phyloP scores from a whole-genome alignment of 257 asterid genomes.

The Solanum okadae region DNA sequence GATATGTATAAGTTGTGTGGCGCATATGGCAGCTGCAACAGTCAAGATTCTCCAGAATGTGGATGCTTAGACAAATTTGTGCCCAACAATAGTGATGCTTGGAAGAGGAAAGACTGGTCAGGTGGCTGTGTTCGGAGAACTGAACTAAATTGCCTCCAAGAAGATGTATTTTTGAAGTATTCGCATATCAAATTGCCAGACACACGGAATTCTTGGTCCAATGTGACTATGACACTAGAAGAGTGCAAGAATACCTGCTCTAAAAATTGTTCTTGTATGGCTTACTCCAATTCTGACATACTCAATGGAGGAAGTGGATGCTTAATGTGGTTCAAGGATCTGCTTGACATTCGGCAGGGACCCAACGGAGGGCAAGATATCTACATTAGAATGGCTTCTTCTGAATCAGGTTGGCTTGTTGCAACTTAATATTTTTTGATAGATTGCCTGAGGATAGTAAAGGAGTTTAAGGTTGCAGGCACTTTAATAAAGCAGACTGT shows the following conservation, averaged over 20 bases:
- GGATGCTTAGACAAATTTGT: constrained; percentile 26
- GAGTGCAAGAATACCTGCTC: constrained; percentile 18
- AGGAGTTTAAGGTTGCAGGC: not conserved
- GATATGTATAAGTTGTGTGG: constrained; percentile 39
- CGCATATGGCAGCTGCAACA: constrained; percentile 21
- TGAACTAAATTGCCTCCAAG: constrained; percentile 11
- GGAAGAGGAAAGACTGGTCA: constrained; percentile 15
- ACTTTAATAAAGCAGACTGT: not conserved
- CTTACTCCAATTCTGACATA: constrained; percentile 16
- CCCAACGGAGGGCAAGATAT: constrained; percentile 11
- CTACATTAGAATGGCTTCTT: constrained; percentile 15
- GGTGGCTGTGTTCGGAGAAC: constrained; percentile 16
- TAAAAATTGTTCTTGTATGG: constrained; percentile 27
- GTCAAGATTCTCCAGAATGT: constrained; percentile 13
- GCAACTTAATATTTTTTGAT: not conserved
- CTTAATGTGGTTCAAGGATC: constrained; percentile 23
- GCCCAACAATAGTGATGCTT: constrained; percentile 7
- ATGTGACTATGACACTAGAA: not conserved
- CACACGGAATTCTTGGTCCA: not conserved
- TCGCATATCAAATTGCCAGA: constrained; percentile 20
- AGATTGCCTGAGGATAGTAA: not conserved
- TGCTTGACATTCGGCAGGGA: constrained; percentile 9
- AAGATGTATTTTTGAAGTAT: constrained; percentile 15
- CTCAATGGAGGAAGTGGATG: constrained; percentile 22
- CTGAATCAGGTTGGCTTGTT: not conserved